These are phyloP conservation scores for Xerocomus spinulosus DNA, from an alignment of 768 basidiomycete species.

Conservation along the genomic window DNA sequence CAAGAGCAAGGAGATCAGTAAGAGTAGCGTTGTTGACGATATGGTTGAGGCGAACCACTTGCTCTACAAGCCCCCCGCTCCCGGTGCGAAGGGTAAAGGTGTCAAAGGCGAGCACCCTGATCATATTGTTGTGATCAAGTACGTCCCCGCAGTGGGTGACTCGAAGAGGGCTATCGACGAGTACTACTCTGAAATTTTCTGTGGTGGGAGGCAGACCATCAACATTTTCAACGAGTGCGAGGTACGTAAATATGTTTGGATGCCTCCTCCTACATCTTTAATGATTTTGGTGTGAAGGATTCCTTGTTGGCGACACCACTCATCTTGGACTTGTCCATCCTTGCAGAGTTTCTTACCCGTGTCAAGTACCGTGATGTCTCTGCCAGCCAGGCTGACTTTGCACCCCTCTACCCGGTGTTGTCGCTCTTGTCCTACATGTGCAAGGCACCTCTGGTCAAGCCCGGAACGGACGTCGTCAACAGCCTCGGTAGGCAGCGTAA, in stretches of 20 bases:
- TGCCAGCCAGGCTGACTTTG: conserved; percentile 53
- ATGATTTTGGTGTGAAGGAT: conserved; percentile 46
- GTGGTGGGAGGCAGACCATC: conserved; percentile 90
- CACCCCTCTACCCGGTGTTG: conserved; percentile 84
- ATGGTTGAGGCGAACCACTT: conserved; percentile 92
- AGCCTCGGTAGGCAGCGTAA: conserved; percentile 92
- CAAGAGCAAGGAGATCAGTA: conserved; percentile 97
- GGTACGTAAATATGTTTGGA: conserved; percentile 36
- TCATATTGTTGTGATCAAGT: conserved; percentile 96
- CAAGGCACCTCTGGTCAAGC: conserved; percentile 96
- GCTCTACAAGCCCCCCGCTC: conserved; percentile 78
- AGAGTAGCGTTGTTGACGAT: conserved; percentile 95
- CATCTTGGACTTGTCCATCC: conserved; percentile 89
- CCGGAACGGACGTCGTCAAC: conserved; percentile 91
- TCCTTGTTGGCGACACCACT: conserved; percentile 94
- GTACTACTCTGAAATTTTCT: conserved; percentile 97
- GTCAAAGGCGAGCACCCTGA: conserved; percentile 96
- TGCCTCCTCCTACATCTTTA: not conserved
- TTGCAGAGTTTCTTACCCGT: conserved; percentile 91
- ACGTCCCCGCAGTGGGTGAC: conserved; percentile 94
- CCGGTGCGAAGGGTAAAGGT: conserved; percentile 48
- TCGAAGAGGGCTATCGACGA: conserved; percentile 99
- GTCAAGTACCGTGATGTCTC: conserved; percentile 74
- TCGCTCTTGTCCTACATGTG: conserved; percentile 96
- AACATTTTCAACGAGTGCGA: conserved; percentile 99